Evolutionary conservation across 2,329 filamentous ascomycete genomes (phyloP), one percentile per base, ranked within the genome.

Genomic region (Gyromitra esculenta): DNA sequence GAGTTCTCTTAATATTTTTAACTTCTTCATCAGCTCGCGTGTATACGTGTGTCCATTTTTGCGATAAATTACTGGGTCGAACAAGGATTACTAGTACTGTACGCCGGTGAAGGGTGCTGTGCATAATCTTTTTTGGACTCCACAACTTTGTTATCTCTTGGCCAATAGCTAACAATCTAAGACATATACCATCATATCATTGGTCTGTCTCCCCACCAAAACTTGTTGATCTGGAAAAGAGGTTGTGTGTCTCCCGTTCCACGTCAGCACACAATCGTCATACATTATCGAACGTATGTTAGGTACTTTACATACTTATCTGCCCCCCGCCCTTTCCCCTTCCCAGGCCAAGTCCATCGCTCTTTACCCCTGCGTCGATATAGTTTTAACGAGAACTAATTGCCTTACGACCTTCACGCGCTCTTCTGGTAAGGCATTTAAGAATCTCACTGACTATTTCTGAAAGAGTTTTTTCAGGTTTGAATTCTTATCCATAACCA

Each of bases 201-300:
- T 75, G 72, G 72, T 9, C 43, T n/a, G 35, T 37, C 63, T 9
- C 64, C 45, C 63, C 72, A 69, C 56, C 35, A 21, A 31, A 62
- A 57, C 48, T 39, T 31, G 62, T n/a, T 50, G 65, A 45, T 13
- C 18, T 13, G 60, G 39, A 57, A 57, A 64, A 54, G 25, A 9
- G 37, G 56, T 64, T 56, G 56, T 43, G 63, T 74, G 64, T 64
- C 64, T 75, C 66, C 60, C n/a, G 31, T 62, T 75, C 72, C 72
- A 75, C 72, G 68, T 75, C 72, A 75, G 60, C 65, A 74, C 66
- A 75, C 65, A 52, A 65, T 45, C 39, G 52, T 60, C 43, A 63
- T 59, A 56, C 45, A 57, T 56, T 41, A 43, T 37, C 62, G 62
- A 59, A 57, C 50, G 25, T 69, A 71, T 57, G 65, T 62, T 37